Evolutionary conservation across 306 rosid genomes (phyloP).

Genomic region (Prosopis cineraria): DNA sequence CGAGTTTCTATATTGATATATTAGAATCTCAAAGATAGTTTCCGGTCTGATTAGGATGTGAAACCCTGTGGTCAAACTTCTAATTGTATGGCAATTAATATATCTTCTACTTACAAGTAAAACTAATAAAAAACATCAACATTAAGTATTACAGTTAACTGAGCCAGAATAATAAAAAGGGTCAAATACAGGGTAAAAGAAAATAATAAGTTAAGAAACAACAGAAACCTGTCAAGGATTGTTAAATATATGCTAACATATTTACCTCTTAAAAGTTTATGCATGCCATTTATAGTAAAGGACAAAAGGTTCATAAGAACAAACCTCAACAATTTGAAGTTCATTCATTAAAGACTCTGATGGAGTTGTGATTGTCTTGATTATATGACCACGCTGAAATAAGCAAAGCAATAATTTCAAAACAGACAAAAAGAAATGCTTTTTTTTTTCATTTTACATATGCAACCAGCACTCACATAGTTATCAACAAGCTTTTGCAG

Average conservation of each 20-base stretch:
- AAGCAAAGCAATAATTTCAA: conserved; percentile 30
- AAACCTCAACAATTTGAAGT: conserved; percentile 94
- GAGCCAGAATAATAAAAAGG: not conserved
- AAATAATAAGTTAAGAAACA: not conserved
- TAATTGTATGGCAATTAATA: conserved; percentile 9
- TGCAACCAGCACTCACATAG: conserved; percentile 56
- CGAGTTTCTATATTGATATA: not conserved
- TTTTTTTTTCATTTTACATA: not conserved
- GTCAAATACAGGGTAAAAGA: not conserved
- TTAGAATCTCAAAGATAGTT: conserved; percentile 11
- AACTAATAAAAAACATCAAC: not conserved
- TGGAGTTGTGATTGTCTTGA: conserved; percentile 86
- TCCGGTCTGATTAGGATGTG: conserved; percentile 7
- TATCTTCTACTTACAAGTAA: conserved; percentile 7
- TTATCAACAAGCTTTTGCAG: conserved; percentile 71
- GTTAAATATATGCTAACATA: not conserved
- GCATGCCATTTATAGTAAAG: conserved; percentile 10
- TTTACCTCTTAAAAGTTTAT: not conserved
- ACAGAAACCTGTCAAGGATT: not conserved
- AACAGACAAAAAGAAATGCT: not conserved
- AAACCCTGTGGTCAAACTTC: not conserved
- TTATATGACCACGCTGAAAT: conserved; percentile 86
- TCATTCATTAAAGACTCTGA: conserved; percentile 97
- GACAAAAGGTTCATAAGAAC: conserved; percentile 29
- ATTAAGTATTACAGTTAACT: not conserved